Conservation (phyloP, 2,329 filamentous ascomycete genomes). For the Pyrenophora tritici-repentis region DNA sequence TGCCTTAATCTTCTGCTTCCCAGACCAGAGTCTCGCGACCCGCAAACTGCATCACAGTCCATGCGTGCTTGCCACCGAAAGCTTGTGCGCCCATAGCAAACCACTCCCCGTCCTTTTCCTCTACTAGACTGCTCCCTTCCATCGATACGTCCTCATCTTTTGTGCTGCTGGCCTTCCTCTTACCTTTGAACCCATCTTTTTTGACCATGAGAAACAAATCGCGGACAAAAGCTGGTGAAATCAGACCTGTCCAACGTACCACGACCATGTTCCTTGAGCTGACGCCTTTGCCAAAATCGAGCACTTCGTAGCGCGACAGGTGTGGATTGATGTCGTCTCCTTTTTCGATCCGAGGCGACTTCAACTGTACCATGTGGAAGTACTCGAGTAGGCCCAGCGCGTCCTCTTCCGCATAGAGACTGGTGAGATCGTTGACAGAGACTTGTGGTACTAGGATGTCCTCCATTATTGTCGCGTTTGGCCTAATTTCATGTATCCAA, state of each 20-base stretch:
- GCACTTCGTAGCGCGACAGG: slow-evolving; percentile 69
- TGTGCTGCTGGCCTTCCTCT: slow-evolving; percentile 10
- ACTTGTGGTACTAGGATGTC: slow-evolving; percentile 39
- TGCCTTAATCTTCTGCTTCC: slow-evolving; percentile 33
- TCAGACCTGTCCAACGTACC: slow-evolving; percentile 52
- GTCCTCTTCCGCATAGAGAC: slow-evolving; percentile 63
- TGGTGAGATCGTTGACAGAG: slow-evolving; percentile 23
- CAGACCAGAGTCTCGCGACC: slow-evolving; percentile 41
- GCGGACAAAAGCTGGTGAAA: slow-evolving; percentile 44
- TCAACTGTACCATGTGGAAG: slow-evolving; percentile 69
- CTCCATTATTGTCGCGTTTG: slow-evolving; percentile 28
- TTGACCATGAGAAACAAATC: slow-evolving; percentile 34
- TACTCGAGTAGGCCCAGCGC: slow-evolving; percentile 73
- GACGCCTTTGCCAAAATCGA: slow-evolving; percentile 45
- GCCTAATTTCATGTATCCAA: slow-evolving; percentile 28
- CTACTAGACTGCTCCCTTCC: slow-evolving; percentile 2
- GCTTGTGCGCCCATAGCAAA: slow-evolving; percentile 37
- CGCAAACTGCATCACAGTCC: slow-evolving; percentile 43
- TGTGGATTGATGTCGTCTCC: slow-evolving; percentile 69
- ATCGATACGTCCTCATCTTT: slow-evolving; percentile 17
- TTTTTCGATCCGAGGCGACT: slow-evolving; percentile 65
- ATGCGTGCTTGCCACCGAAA: slow-evolving; percentile 33
- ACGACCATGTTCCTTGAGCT: slow-evolving; percentile 35
- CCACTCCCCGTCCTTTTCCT: slow-evolving; percentile 31
- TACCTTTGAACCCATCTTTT: slow-evolving; percentile 25